phyloP scores from a whole-genome alignment of 192 early-diverging fungal genomes.

The Dispira simplex region DNA sequence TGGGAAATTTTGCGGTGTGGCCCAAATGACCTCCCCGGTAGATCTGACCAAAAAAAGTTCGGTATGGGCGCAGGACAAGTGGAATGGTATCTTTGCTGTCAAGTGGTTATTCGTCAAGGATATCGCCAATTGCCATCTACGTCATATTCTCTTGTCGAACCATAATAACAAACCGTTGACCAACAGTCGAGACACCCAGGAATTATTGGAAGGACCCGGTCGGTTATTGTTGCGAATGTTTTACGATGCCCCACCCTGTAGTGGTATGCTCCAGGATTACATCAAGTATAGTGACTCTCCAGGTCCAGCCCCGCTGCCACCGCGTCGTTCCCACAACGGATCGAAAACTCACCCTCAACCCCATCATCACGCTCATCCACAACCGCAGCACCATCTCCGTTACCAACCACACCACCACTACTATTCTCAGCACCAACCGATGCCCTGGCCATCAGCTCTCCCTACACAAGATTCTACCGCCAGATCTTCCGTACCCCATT shows the following conservation, averaged over 20 bases:
- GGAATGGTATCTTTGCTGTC: constrained; percentile 34
- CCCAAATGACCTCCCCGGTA: constrained; percentile 29
- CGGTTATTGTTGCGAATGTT: constrained; percentile 33
- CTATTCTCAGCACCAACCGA: no score
- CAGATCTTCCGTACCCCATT: no score
- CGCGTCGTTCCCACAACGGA: no score
- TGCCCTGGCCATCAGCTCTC: no score
- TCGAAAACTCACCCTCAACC: no score
- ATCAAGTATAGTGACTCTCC: neutral
- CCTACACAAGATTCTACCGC: no score
- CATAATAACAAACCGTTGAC: constrained; percentile 42
- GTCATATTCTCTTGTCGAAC: constrained; percentile 20
- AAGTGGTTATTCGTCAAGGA: constrained; percentile 39
- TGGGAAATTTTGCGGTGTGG: constrained; percentile 40
- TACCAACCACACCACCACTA: no score
- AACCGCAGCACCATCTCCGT: no score
- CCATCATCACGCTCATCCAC: no score
- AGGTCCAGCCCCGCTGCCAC: no score
- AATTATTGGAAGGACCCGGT: constrained; percentile 26
- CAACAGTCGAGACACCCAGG: constrained; percentile 43
- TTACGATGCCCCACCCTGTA: constrained; percentile 12
- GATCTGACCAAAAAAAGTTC: constrained; percentile 19
- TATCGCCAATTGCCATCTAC: constrained; percentile 29
- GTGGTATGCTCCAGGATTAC: neutral
- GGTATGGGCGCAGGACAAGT: constrained; percentile 30